These are phyloP conservation scores for Plantago elongata DNA, from an alignment of 257 asterid genomes.

Conservation along the genomic window DNA sequence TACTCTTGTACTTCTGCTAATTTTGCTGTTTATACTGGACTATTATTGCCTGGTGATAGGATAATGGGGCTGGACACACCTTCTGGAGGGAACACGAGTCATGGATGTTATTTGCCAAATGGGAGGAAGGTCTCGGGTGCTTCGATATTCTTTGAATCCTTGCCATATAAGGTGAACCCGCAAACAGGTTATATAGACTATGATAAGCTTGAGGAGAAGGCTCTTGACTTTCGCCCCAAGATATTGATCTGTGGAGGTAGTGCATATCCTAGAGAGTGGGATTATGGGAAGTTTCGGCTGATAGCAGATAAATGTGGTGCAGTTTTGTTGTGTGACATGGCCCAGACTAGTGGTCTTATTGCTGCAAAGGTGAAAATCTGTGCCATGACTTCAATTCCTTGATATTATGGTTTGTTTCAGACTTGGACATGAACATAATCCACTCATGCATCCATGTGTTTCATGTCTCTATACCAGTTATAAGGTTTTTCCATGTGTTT, in stretches of 20 bases:
- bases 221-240: constrained; percentile 85
- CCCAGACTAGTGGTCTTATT: constrained; percentile 85
- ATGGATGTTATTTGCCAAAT: constrained; percentile 75
- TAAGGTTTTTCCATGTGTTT: too few species aligned
- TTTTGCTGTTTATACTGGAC: constrained; percentile 79
- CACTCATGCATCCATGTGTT: too few species aligned
- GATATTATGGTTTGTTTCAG: constrained; percentile 2
- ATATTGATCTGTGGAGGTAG: constrained; percentile 91
- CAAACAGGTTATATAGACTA: constrained; percentile 76
- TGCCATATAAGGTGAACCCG: constrained; percentile 73
- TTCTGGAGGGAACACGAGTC: constrained; percentile 87
- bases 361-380: constrained; percentile 65
- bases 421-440: not conserved
- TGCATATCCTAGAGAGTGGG: constrained; percentile 90
- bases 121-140: constrained; percentile 86
- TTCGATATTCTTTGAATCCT: constrained; percentile 76
- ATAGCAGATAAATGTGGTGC: constrained; percentile 91
- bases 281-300: constrained; percentile 65
- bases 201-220: constrained; percentile 85
- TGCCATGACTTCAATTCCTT: not conserved
- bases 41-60: constrained; percentile 77
- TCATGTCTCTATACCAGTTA: too few species aligned
- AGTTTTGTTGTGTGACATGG: constrained; percentile 82
- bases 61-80: constrained; percentile 94
- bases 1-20: constrained; percentile 86